phyloP scores from a whole-genome alignment of 1,139 yeast species.

The Taphrina sp. region DNA sequence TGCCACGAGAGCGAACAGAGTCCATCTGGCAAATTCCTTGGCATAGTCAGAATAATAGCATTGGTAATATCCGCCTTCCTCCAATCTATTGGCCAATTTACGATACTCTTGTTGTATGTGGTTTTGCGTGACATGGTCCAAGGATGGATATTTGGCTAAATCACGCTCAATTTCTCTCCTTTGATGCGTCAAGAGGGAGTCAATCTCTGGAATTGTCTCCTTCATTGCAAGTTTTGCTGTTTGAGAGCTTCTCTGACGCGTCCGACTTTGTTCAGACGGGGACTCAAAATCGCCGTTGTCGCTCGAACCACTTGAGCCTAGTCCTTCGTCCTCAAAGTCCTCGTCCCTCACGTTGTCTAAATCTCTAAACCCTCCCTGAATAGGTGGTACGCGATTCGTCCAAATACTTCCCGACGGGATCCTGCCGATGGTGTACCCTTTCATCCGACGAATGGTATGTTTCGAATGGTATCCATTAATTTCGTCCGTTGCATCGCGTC shows the following conservation, averaged over 20 bases:
- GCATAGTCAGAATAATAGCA: conserved; percentile 72
- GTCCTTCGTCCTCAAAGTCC: conserved; percentile 26
- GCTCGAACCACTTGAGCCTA: conserved; percentile 23
- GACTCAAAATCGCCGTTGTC: neutral
- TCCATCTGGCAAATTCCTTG: conserved; percentile 63
- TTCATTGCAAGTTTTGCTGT: neutral
- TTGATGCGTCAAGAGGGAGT: conserved; percentile 8
- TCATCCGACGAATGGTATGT: conserved; percentile 55
- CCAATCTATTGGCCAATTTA: conserved; percentile 57
- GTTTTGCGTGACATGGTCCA: conserved; percentile 68
- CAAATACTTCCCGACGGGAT: conserved; percentile 49
- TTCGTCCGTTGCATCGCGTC: conserved; percentile 87
- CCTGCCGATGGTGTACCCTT: conserved; percentile 60
- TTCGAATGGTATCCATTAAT: conserved; percentile 70
- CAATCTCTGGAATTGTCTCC: conserved; percentile 3
- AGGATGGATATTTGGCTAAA: conserved; percentile 55
- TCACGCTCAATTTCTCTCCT: conserved; percentile 51
- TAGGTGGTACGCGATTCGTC: conserved; percentile 79
- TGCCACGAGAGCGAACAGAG: conserved; percentile 54
- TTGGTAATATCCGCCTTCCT: conserved; percentile 60
- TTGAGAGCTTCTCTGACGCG: neutral
- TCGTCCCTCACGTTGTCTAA: neutral
- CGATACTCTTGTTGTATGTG: conserved; percentile 58
- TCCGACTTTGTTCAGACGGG: conserved; percentile 20
- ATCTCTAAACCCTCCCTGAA: conserved; percentile 65